A percentile compares a stretch with the other conserved stretches of the same genome.
Evolutionary conservation across 768 basidiomycete species (phyloP).

Genomic region (Stropharia rugosoannulata): DNA sequence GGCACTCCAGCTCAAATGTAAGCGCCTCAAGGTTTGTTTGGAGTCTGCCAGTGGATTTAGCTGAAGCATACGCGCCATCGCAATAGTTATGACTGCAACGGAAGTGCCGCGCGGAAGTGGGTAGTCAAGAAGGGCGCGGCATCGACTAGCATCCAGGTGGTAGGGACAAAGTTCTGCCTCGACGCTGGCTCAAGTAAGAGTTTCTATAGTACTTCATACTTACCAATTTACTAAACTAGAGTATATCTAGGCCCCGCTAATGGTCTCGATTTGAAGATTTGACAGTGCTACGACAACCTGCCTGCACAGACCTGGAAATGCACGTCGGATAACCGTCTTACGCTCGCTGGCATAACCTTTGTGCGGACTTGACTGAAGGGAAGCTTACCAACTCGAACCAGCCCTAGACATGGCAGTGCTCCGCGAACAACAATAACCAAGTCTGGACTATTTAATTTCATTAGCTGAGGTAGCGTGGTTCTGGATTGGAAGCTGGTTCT

Average conservation of each 20-base stretch:
- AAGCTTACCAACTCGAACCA: constrained; percentile 24
- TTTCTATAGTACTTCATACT: too few relatives aligned
- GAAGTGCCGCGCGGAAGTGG: constrained; percentile 29
- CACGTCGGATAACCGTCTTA: constrained; percentile 27
- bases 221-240: too few relatives aligned
- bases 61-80: too few relatives aligned
- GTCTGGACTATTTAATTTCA: not conserved
- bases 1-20: constrained; percentile 36
- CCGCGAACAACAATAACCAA: constrained; percentile 19
- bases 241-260: constrained; percentile 25
- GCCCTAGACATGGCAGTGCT: constrained; percentile 33
- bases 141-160: constrained; percentile 26
- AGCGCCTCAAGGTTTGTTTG: not conserved
- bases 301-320: constrained; percentile 34
- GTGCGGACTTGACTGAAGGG: constrained; percentile 30
- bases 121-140: constrained; percentile 18
- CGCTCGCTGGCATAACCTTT: constrained; percentile 21
- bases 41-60: too few relatives aligned
- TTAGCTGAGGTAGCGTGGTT: too few relatives aligned
- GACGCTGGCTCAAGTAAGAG: constrained; percentile 32
- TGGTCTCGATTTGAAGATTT: constrained; percentile 31
- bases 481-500: too few relatives aligned
- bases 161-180: constrained; percentile 32
- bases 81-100: constrained; percentile 32
- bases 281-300: constrained; percentile 32